These are phyloP conservation scores for Phytophthora meadii DNA, from an alignment of 352 stramenopile species.

Conservation along the genomic window DNA sequence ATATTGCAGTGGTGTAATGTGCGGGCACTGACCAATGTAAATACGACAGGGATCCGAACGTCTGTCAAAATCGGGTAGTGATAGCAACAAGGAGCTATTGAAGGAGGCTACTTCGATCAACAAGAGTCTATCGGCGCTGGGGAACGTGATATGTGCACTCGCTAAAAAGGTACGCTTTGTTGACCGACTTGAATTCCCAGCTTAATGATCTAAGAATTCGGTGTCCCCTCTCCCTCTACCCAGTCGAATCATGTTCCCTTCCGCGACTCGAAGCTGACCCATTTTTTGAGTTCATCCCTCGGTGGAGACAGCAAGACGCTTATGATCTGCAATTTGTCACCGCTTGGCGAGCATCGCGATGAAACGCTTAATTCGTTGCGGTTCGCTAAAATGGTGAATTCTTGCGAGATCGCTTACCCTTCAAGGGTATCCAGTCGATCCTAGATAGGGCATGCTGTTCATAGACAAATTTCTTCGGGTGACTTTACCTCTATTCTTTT, in stretches of 20 bases:
- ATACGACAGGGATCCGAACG: constrained; percentile 76
- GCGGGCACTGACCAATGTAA: constrained; percentile 6
- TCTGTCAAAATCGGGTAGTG: constrained; percentile 82
- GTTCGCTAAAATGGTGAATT: constrained; percentile 90
- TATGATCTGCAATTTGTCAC: constrained; percentile 93
- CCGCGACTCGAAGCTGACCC: constrained; percentile 90
- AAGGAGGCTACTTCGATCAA: constrained; percentile 90
- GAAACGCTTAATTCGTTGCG: constrained; percentile 89
- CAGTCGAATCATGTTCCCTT: constrained; percentile 85
- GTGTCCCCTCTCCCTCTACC: neutral
- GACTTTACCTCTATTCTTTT: too few species aligned
- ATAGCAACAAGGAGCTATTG: constrained; percentile 74
- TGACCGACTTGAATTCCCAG: neutral
- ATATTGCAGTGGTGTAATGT: neutral
- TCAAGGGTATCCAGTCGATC: constrained; percentile 62
- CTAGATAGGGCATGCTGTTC: constrained; percentile 26
- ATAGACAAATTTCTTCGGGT: constrained; percentile 23
- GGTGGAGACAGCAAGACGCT: constrained; percentile 90
- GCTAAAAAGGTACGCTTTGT: constrained; percentile 71
- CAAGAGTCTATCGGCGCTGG: constrained; percentile 86
- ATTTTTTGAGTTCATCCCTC: constrained; percentile 85
- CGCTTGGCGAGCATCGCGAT: constrained; percentile 72
- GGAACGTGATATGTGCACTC: constrained; percentile 86
- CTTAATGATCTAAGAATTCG: constrained; percentile 3
- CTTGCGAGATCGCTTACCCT: constrained; percentile 82